Evolutionary conservation across 73 alveolate genomes (phyloP), one percentile per base, ranked within the genome.

Genomic region (Stentor roeselii): DNA sequence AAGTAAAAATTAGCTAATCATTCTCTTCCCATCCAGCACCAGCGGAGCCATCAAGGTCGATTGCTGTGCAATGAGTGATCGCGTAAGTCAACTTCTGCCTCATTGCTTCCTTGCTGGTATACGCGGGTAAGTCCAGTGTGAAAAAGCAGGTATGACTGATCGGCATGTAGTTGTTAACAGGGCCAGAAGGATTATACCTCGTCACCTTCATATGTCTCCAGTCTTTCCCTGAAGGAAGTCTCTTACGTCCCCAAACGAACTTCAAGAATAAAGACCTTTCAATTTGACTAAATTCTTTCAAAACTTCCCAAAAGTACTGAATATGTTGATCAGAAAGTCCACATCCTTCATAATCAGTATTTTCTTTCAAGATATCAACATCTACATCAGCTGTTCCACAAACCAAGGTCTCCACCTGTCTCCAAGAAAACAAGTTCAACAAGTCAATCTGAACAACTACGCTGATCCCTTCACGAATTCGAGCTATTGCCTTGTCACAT

Each of bases 241-340:
- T 92, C 58, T 96, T 88, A 75, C 98, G 87, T 34, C 98, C 98
- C 98, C 97, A 94, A 4, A 94, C 98, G 80, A 94, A 94, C 87
- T 91, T 92, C 78, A 94, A 76, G 87, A 88, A 94, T 35, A 89
- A 89, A 59, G 92, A 88, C 86, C 96, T 92, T 84, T 94, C 98
- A 75, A 83, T 92, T 3, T 91, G 93, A 31, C 83, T 61, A 61
- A 94, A 84, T 60, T 85, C 92, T 74, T 90, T 91, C 67, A 94
- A 76, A 31, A 94, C 90, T 82, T 92, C 94, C 98, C 98, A 94
- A 91, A 87, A 92, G 75, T 90, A 78, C 84, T 84, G 75, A 21
- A 94, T 90, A 21, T 88, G 83, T 39, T 90, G 93, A 82, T 91
- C 92, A 39, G 84, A 80, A 61, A 59, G 78, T 21, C 85, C n/a